Evolutionary conservation across 352 stramenopile genomes (phyloP), one percentile per base, ranked within the genome.

Genomic region (Chrysophaeum taylorii): DNA sequence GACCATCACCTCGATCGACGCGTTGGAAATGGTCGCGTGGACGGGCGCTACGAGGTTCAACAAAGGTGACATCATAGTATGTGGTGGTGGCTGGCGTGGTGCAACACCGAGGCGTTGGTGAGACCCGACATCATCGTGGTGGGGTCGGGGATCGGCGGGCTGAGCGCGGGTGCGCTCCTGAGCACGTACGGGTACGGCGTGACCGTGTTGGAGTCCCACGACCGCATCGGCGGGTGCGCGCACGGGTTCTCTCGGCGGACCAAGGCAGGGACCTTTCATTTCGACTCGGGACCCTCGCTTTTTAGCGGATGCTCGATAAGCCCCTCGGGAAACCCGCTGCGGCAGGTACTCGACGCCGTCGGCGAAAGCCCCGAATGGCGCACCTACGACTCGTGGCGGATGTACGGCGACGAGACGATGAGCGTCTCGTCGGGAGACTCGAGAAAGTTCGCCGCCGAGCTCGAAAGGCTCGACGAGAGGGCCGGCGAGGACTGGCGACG

Each of bases 151-250:
- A 83, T 94, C 29, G 85, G 83, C 42, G 87, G 87, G 36, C 78
- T 94, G 39, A 89, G 79, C 64, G 82, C 82, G 2, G 86, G 79
- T 29, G 85, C 81, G 0, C 85, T 94, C 70, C 74, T 92, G 7
- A 85, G 87, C 45, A 82, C 78, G 37, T 88, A 94, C 69, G 78
- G 83, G 2, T 87, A 89, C 67, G 80, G 83, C 45, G 87, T 94
- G 27, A 83, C 76, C 1, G 78, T 94, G 27, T 85, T 87, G 68
- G 87, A 94, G 78, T 84, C 78, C 15, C 85, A 92, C 72, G 89
- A 91, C 70, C 72, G 88, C 14, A 64, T 86, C 1, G 85, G 85
- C 21, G 84, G 84, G 39, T 81, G 78, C 29, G 83, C 83, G 15
- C 83, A 90, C 75, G 82, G 81, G 25, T 64, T 78, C 2, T 52